A percentile compares a stretch with the other conserved stretches of the same genome.
phyloP scores from a whole-genome alignment of 2,329 filamentous ascomycete genomes.

The Grosmannia penicillata region DNA sequence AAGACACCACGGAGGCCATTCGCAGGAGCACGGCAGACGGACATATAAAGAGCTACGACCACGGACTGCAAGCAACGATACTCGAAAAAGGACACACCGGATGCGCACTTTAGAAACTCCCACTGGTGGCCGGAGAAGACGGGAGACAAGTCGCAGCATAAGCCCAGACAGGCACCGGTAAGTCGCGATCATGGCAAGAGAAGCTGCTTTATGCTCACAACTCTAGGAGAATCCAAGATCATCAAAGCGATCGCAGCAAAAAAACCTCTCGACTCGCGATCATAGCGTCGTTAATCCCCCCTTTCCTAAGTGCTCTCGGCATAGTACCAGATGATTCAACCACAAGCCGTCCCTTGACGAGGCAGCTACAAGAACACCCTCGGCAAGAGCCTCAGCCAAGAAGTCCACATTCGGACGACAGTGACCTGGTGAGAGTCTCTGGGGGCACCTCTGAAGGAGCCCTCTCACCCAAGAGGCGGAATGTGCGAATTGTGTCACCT shows the following conservation, averaged over 20 bases:
- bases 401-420: too few species aligned
- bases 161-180: not conserved
- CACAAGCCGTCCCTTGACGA: not conserved
- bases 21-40: too few species aligned
- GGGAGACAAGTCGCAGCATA: slow-evolving; percentile 4
- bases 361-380: not conserved
- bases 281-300: not conserved
- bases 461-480: not conserved
- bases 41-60: too few species aligned
- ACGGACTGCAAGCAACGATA: not conserved
- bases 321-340: not conserved
- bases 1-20: too few species aligned
- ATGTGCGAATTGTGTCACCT: not conserved
- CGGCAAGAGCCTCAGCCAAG: too few species aligned
- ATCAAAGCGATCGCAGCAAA: not conserved
- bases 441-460: not conserved
- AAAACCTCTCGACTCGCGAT: not conserved
- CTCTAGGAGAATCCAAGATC: not conserved
- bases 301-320: not conserved
- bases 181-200: not conserved
- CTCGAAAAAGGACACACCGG: not conserved
- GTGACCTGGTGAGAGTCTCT: too few species aligned
- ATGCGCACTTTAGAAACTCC: too few species aligned
- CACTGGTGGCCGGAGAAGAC: not conserved
- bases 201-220: not conserved